phyloP scores from a whole-genome alignment of 768 basidiomycete species.

The Auriculariales sp. region DNA sequence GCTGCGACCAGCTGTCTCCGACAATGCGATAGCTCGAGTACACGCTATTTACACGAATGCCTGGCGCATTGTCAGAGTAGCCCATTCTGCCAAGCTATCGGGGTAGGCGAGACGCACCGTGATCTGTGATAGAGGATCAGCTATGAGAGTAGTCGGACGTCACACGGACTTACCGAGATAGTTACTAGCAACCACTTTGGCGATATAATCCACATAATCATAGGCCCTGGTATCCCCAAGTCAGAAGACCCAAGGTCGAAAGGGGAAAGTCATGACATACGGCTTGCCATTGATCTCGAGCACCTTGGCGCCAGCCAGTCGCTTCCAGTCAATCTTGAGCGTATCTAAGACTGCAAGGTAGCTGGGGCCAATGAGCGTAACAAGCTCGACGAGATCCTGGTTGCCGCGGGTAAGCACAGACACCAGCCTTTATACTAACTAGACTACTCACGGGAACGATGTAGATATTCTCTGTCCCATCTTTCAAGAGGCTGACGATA shows the following conservation, averaged over 20 bases:
- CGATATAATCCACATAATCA: slow-evolving; percentile 40
- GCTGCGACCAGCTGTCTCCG: slow-evolving; percentile 33
- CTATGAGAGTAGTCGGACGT: background rate
- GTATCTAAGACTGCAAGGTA: slow-evolving; percentile 5
- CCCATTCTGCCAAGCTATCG: background rate
- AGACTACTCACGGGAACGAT: slow-evolving; percentile 41
- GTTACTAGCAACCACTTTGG: slow-evolving; percentile 44
- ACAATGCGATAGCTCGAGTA: slow-evolving; percentile 43
- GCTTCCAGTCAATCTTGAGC: slow-evolving; percentile 5
- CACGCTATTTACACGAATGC: slow-evolving; percentile 16
- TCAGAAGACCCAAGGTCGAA: background rate
- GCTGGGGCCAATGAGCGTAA: slow-evolving; percentile 1
- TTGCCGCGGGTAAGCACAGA: too few species aligned
- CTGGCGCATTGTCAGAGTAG: slow-evolving; percentile 31
- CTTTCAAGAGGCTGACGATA: slow-evolving; percentile 32
- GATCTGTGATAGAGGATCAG: background rate
- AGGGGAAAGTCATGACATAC: background rate
- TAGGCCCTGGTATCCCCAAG: slow-evolving; percentile 21
- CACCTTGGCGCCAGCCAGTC: slow-evolving; percentile 7
- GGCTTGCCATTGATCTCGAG: slow-evolving; percentile 7
- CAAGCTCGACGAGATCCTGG: slow-evolving; percentile 11
- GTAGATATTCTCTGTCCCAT: slow-evolving; percentile 31
- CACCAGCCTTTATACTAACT: too few species aligned
- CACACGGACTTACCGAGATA: slow-evolving; percentile 28
- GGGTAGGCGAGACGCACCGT: background rate